These are phyloP conservation scores for Nicotiana attenuata DNA, from an alignment of 257 asterid genomes.

Conservation along the genomic window DNA sequence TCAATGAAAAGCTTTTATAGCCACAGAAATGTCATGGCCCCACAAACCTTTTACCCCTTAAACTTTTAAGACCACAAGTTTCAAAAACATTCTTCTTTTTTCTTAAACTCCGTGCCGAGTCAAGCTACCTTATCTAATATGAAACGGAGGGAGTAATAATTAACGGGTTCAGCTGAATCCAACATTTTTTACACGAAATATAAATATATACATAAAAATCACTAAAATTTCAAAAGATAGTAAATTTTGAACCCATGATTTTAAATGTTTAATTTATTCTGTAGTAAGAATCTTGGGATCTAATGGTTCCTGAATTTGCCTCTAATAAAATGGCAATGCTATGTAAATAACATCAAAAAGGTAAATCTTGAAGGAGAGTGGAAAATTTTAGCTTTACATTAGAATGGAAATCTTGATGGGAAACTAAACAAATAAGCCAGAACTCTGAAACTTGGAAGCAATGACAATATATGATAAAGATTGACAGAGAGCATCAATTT, in stretches of 20 bases:
- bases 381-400: not conserved
- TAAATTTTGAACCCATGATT: not conserved
- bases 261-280: not conserved
- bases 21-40: too few relatives aligned
- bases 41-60: too few relatives aligned
- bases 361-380: not conserved
- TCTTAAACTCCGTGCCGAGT: too few relatives aligned
- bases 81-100: too few relatives aligned
- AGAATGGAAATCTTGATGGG: not conserved
- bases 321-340: not conserved
- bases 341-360: conserved; percentile 6
- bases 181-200: not conserved
- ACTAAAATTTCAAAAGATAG: not conserved
- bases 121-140: too few relatives aligned
- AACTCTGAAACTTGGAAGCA: not conserved
- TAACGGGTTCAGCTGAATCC: not conserved
- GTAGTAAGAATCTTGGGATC: too few relatives aligned
- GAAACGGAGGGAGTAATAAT: too few relatives aligned
- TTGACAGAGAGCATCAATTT: not conserved
- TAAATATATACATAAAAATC: not conserved
- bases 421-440: not conserved
- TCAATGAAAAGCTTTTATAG: too few relatives aligned
- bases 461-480: not conserved
- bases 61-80: too few relatives aligned
- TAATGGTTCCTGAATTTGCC: not conserved